Base-by-base conservation (phyloP, 768 basidiomycete genomes). In the Trametes maxima region DNA sequence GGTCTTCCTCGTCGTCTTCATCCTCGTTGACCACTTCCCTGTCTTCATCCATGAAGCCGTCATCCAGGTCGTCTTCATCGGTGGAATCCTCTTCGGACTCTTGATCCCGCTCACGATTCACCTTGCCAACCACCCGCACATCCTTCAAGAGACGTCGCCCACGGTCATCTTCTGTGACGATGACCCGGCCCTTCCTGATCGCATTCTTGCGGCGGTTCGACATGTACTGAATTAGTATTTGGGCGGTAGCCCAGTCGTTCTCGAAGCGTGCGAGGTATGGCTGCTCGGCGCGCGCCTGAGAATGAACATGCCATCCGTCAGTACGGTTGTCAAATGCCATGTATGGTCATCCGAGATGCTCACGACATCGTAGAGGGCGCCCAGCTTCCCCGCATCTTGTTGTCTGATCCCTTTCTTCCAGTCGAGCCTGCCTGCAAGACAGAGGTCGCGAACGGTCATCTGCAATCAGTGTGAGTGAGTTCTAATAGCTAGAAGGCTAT, bases 201-300 rank as follows among this genome's bases (percentile, higher is more conserved):
- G n/a, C 44, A 45, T 53, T 22, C 61, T 66, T 62, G 61, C 61
- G 62, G 12, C 58, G 53, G 45, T 66, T 66, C 4, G 42, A 10
- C 28, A 69, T 42, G 58, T 35, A 67, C 54, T 67, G 63, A 21
- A 64, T 65, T 42, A 64, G 43, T 22, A 69, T 50, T 40, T 62
- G 66, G 3, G 57, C 54, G 13, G 65, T 68, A 3, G 65, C 63
- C 67, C 67, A 68, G 50, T 63, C 54, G 35, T 54, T 59, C 33
- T 59, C 35, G 46, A 64, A 68, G 19, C 43, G 54, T 1, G 4
- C 28, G 7, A 68, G 60, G 45, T 53, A 54, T 7, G 63, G 60
- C 7, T 66, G 59, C 5, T 66, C 50, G 12, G 35, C 28, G 21
- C 46, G 13, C 33, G 55, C 21, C 25, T 8, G 43, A n/a, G 16